phyloP scores from a whole-genome alignment of 768 basidiomycete genomes.

The Obba rivulosa region DNA sequence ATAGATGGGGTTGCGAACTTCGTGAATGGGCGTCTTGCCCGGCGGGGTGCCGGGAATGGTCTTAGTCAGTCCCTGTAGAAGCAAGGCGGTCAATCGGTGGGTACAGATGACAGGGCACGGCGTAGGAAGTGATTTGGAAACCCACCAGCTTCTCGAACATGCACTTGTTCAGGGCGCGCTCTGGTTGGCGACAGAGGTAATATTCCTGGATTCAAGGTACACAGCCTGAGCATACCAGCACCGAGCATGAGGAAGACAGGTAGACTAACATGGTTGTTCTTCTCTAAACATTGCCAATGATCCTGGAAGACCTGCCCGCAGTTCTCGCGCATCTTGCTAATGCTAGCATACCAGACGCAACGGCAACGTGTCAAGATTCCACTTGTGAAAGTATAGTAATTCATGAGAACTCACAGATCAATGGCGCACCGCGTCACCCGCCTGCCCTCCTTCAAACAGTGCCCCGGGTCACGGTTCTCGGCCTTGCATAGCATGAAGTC shows the following conservation, averaged over 20 bases:
- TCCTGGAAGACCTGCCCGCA: constrained; percentile 82
- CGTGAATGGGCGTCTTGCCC: constrained; percentile 82
- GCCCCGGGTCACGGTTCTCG: constrained; percentile 83
- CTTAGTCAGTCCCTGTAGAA: constrained; percentile 76
- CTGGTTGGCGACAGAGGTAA: constrained; percentile 82
- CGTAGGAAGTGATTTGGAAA: constrained; percentile 14
- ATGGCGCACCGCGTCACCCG: constrained; percentile 93
- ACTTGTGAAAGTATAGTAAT: not conserved
- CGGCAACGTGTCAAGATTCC: not conserved
- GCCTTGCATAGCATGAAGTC: constrained; percentile 98
- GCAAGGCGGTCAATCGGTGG: not conserved
- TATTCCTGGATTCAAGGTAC: constrained; percentile 56
- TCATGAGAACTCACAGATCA: constrained; percentile 70
- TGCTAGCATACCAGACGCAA: constrained; percentile 39
- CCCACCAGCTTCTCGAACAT: constrained; percentile 94
- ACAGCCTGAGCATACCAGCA: not conserved
- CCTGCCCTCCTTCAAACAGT: constrained; percentile 93
- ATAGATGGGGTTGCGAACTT: constrained; percentile 80
- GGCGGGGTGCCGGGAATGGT: constrained; percentile 85
- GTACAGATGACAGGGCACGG: not conserved
- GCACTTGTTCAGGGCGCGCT: constrained; percentile 85
- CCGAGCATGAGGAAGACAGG: not conserved
- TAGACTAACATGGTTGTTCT: constrained; percentile 83
- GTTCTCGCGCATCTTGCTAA: constrained; percentile 89
- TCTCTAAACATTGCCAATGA: constrained; percentile 94